Evolutionary conservation across 2,329 filamentous ascomycete genomes (phyloP).

Genomic region (Metarhizium humberi): DNA sequence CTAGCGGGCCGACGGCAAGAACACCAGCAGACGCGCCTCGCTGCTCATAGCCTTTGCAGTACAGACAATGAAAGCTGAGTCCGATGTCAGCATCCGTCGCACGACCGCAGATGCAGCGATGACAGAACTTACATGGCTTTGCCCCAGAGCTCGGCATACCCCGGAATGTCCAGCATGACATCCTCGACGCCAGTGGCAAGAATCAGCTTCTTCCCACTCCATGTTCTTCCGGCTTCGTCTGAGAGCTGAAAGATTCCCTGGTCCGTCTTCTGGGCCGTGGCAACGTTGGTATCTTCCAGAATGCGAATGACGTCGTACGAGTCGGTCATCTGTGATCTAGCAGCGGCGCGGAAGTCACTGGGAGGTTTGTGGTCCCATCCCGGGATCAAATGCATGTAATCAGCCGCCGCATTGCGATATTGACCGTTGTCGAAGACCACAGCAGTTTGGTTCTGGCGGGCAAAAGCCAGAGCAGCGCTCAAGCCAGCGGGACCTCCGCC

Average conservation of each 20-base stretch:
- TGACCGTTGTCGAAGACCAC: constrained; percentile 39
- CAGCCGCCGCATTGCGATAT: constrained; percentile 39
- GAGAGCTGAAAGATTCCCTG: not conserved
- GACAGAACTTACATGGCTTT: too few species aligned
- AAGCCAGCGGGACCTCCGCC: not conserved
- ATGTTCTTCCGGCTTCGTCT: not conserved
- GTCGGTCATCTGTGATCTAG: constrained; percentile 15
- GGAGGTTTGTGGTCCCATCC: constrained; percentile 11
- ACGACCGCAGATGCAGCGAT: too few species aligned
- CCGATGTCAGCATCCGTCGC: too few species aligned
- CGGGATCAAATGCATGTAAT: constrained; percentile 35
- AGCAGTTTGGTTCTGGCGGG: not conserved
- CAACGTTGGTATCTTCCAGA: too few species aligned
- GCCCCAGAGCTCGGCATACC: not conserved
- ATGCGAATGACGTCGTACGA: not conserved
- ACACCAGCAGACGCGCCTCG: too few species aligned
- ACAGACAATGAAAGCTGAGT: too few species aligned
- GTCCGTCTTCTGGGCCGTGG: not conserved
- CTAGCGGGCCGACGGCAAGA: too few species aligned
- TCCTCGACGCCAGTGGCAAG: not conserved
- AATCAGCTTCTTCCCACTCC: not conserved
- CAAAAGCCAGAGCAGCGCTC: not conserved
- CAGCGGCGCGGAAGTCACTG: constrained; percentile 23
- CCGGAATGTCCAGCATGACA: not conserved
- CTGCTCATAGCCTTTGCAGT: too few species aligned